Evolutionary conservation across 768 basidiomycete species (phyloP), one percentile per base, ranked within the genome.

Genomic region (Rhizopogon sp.): DNA sequence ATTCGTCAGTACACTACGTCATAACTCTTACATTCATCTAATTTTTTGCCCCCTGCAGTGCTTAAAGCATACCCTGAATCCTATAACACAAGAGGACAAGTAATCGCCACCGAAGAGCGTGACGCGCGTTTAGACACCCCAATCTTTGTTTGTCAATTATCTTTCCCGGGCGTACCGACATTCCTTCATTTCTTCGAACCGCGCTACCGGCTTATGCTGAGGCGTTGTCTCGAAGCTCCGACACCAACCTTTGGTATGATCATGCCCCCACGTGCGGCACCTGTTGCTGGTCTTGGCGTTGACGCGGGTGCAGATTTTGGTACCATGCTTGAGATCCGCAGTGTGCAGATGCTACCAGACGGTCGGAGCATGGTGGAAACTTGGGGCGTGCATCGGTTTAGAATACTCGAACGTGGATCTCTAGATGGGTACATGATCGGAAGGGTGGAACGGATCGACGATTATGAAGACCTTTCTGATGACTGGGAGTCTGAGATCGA

Each of bases 161-260:
- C 87, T 44, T 98, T 97, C 73, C 96, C 96, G 1, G 88, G 87
- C 54, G 84, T 93, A 74, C 93, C 93, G 40, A 94, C 88, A 45
- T 77, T 88, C 53, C 75, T 98, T 14, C 94, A 97, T 70, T 86
- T 98, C 64, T 98, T 92, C 66, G 96, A 98, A 68, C 96, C 96
- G 0, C 80, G 90, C 62, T 95, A 98, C 68, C 87, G 96, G 6
- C 79, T 98, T 50, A 98, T 98, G 96, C 86, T 98, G 52, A 88
- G 96, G 22, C 85, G 96, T n/a, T 93, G 90, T 67, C 85, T 98
- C 55, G 87, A 92, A 62, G 83, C 79, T 14, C 75, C 81, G 5
- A 74, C 74, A 42, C 90, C 90, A n/a, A 76, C 78, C 22, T 97
- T 98, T 70, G 96, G 96, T 39, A 98, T 98, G 91, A 81, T 97